Evolutionary conservation across 768 basidiomycete genomes (phyloP).

Genomic region (Hygrocybe punicea): DNA sequence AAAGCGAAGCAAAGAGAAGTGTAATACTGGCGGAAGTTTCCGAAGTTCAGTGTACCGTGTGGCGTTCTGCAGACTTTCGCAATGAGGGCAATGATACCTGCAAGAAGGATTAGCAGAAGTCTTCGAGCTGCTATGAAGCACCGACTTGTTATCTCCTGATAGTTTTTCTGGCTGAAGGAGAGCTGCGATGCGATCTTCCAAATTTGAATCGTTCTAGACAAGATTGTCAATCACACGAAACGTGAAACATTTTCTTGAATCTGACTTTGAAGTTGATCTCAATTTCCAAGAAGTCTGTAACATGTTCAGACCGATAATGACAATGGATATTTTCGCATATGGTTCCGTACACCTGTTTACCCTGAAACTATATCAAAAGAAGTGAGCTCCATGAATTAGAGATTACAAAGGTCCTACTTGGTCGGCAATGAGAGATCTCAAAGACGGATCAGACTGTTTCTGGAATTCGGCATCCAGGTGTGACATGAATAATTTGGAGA

Average conservation of each 20-base stretch:
- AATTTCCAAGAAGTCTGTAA: conserved; percentile 78
- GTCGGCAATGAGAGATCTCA: conserved; percentile 67
- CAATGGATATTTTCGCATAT: conserved; percentile 60
- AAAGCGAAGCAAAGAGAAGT: conserved; percentile 92
- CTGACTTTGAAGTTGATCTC: conserved; percentile 79
- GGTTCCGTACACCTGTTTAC: conserved; percentile 76
- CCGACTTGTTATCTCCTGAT: conserved; percentile 81
- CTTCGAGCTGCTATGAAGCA: not conserved
- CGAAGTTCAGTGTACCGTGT: conserved; percentile 69
- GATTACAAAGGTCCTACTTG: conserved; percentile 47
- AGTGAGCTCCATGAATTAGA: not conserved
- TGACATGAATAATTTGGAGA: conserved; percentile 92
- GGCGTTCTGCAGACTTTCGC: conserved; percentile 72
- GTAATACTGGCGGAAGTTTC: conserved; percentile 79
- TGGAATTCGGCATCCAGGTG: conserved; percentile 84
- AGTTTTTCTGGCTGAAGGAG: conserved; percentile 69
- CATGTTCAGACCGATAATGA: conserved; percentile 60
- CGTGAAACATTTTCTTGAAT: not conserved
- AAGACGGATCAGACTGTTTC: conserved; percentile 62
- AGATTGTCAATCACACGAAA: not conserved
- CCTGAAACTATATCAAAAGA: conserved; percentile 71
- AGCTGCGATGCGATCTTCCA: conserved; percentile 70
- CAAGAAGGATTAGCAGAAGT: not conserved
- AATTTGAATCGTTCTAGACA: conserved; percentile 59
- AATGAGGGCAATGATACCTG: conserved; percentile 75